These are phyloP conservation scores for Prunus kanzakura DNA, from an alignment of 306 rosid species.

Conservation along the genomic window DNA sequence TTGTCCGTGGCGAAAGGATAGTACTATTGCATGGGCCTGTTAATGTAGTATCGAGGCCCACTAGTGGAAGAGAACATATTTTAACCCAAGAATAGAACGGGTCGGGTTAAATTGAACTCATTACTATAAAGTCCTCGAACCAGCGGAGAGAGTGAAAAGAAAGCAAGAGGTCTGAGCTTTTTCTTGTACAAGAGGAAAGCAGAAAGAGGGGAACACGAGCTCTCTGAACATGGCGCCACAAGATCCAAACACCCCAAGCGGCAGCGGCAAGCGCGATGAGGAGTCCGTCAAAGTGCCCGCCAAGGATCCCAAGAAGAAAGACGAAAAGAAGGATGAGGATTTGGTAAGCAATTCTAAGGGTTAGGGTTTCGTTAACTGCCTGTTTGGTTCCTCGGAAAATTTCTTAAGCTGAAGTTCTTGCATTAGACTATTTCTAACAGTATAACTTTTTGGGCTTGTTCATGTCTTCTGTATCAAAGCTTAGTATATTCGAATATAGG, in stretches of 20 bases:
- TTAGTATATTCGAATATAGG: neutral
- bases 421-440: neutral
- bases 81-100: too few relatives aligned
- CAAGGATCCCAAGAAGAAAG: conserved; percentile 74
- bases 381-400: conserved; percentile 1
- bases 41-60: too few relatives aligned
- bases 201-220: neutral
- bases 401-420: neutral
- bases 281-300: conserved; percentile 41
- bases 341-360: conserved; percentile 45
- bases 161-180: neutral
- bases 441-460: neutral
- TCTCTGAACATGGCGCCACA: conserved; percentile 55
- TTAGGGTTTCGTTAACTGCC: conserved; percentile 2
- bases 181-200: conserved; percentile 45
- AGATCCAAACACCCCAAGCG: conserved; percentile 57
- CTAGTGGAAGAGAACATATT: too few relatives aligned
- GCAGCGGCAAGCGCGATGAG: conserved; percentile 60
- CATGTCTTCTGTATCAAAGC: neutral
- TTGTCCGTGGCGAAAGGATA: too few relatives aligned
- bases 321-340: conserved; percentile 76
- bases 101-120: too few relatives aligned
- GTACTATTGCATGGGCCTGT: too few relatives aligned
- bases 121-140: neutral
- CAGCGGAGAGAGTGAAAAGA: neutral